Conservation (phyloP, 1,284 basidiomycete species). For the Malassezia arunalokei region DNA sequence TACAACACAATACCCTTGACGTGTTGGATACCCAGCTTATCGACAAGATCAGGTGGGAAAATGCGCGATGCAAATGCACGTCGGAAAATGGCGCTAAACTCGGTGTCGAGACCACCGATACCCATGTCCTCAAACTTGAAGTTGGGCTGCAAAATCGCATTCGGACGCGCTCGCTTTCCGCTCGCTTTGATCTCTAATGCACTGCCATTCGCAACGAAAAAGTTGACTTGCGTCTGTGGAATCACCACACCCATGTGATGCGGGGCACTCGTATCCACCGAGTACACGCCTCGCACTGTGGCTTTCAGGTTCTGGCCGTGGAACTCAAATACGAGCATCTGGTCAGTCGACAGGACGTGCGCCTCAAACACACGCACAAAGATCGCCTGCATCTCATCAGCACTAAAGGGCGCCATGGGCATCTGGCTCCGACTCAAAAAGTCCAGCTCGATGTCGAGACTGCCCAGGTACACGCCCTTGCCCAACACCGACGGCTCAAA, state of each 20-base stretch:
- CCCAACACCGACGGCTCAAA: slow-evolving; percentile 36
- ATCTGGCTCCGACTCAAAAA: slow-evolving; percentile 30
- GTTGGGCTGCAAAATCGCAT: slow-evolving; percentile 91
- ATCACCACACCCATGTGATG: slow-evolving; percentile 62
- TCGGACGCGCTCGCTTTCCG: slow-evolving; percentile 80
- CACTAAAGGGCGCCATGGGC: slow-evolving; percentile 49
- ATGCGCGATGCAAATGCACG: slow-evolving; percentile 96
- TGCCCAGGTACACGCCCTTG: slow-evolving; percentile 33
- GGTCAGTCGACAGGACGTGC: slow-evolving; percentile 53
- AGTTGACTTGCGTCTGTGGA: slow-evolving; percentile 76
- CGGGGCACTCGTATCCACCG: slow-evolving; percentile 49
- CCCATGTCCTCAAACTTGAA: slow-evolving; percentile 99
- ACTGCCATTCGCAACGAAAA: slow-evolving; percentile 70
- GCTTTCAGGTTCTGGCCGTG: slow-evolving; percentile 74
- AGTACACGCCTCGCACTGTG: slow-evolving; percentile 57
- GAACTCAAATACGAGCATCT: slow-evolving; percentile 77
- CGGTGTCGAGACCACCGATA: slow-evolving; percentile 88
- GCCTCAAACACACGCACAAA: slow-evolving; percentile 63
- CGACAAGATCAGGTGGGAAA: slow-evolving; percentile 88
- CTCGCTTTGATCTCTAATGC: slow-evolving; percentile 82
- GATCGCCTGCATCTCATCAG: slow-evolving; percentile 67
- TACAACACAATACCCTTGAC: slow-evolving; percentile 93
- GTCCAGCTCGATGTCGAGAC: slow-evolving; percentile 36
- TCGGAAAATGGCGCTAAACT: slow-evolving; percentile 94
- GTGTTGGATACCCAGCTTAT: slow-evolving; percentile 96